Conservation (phyloP, 208 protist genomes). For the Wallacemonas rigidus region DNA sequence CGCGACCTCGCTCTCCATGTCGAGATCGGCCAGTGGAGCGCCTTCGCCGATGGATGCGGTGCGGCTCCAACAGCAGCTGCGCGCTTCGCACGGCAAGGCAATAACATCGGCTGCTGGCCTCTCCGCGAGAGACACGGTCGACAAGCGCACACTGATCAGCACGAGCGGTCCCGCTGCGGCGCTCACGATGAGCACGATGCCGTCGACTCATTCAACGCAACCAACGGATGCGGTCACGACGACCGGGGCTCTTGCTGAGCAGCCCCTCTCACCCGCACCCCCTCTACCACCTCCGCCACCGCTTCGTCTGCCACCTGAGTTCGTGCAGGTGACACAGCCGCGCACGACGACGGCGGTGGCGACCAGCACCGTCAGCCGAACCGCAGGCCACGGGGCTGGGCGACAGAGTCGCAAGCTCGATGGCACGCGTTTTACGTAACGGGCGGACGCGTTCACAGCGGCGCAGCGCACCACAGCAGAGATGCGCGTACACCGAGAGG, state of each 20-base stretch:
- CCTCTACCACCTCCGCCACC: neutral
- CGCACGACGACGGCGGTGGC: neutral
- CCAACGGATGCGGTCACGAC: too few relatives aligned
- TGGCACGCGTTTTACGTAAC: neutral
- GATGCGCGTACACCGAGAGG: too few relatives aligned
- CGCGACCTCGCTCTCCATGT: neutral
- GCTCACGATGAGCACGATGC: too few relatives aligned
- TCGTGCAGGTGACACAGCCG: constrained; percentile 11
- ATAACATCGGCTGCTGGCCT: neutral
- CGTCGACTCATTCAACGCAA: too few relatives aligned
- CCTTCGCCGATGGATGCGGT: constrained; percentile 14
- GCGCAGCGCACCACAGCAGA: too few relatives aligned
- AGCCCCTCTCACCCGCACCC: neutral
- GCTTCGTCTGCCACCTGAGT: constrained; percentile 9
- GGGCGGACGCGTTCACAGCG: too few relatives aligned
- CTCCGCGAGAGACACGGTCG: neutral
- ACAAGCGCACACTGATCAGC: neutral
- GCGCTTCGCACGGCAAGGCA: neutral
- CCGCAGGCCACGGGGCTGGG: neutral
- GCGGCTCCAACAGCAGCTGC: constrained; percentile 21
- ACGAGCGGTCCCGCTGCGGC: too few relatives aligned
- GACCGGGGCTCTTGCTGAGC: too few relatives aligned
- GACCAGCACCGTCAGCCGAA: neutral
- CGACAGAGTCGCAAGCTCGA: constrained; percentile 1
- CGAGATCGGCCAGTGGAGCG: neutral